Evolutionary conservation across 2,329 filamentous ascomycete species (phyloP), one percentile per base, ranked within the genome.

Genomic region (Coniochaeta ligniaria): DNA sequence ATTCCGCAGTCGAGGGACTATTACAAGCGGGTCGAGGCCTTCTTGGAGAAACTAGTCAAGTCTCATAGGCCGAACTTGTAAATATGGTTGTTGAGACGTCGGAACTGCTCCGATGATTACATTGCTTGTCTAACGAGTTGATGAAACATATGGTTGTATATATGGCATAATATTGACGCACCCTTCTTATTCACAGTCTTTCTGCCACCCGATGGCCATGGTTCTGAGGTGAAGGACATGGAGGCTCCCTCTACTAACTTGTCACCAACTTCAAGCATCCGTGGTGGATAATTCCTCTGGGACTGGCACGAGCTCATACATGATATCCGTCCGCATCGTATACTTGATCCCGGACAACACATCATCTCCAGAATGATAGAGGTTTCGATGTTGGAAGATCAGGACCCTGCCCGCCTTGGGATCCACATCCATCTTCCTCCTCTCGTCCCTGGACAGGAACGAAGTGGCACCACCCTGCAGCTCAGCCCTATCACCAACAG

Each of bases 401-500:
- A 87, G 71, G 1, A 86, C 80, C n/a, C 83, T 75, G 1, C 84
- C 84, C 0, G 77, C 76, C 64, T 80, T 83, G 16, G 83, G 82
- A 62, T 85, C 73, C 1, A 86, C 78, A 63, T 86, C 81, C 0
- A 84, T 45, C 59, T 73, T 76, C 11, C 75, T 71, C 62, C 74
- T 69, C 59, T 72, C 68, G 57, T 82, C 73, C 0, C 56, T 57
- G 0, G 79, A 81, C 20, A 83, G 70, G 63, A 86, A 86, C 0
- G 79, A 74, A 2, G 84, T 86, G 1, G 83, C 80, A 14, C 84
- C 84, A 5, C 83, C 83, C 2, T 78, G 68, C 9, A 83, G 72
- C 28, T 75, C 72, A 2, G 69, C 66, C 0, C 62, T 62, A 3
- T 69, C 64, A 9, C 72, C 74, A 4, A 71, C 73, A 47, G 72